phyloP scores from a whole-genome alignment of 495 filamentous ascomycete genomes.

The Annulohypoxylon stygium region DNA sequence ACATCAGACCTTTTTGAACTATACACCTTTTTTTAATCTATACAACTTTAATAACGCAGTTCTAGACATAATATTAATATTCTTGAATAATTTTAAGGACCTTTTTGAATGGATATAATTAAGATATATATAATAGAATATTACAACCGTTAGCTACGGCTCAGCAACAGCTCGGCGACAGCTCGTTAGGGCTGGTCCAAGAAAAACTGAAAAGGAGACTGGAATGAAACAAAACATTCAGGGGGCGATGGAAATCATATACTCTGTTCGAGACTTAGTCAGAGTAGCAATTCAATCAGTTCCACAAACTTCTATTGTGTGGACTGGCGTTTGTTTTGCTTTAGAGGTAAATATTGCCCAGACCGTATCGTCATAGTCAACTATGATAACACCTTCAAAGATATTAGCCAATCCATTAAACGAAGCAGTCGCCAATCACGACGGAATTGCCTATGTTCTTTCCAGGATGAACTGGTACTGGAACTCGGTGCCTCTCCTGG shows the following conservation, averaged over 20 bases:
- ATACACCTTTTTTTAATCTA: too few species aligned
- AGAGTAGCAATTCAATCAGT: background rate
- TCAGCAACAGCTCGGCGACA: too few species aligned
- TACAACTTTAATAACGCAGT: too few species aligned
- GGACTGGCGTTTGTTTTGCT: background rate
- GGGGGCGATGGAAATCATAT: background rate
- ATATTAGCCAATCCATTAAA: background rate
- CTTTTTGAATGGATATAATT: too few species aligned
- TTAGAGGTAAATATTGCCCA: background rate
- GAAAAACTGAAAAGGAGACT: background rate
- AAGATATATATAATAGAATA: too few species aligned
- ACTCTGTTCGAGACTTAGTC: background rate
- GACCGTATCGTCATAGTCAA: background rate
- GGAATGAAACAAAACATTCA: background rate
- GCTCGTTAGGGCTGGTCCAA: background rate
- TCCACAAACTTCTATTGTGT: background rate
- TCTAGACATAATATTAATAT: too few species aligned
- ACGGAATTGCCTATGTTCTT: background rate
- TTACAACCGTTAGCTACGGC: too few species aligned
- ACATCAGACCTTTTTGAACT: too few species aligned
- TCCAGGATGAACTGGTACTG: background rate
- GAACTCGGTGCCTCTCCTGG: background rate
- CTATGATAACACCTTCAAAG: background rate
- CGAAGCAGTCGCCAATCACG: background rate
- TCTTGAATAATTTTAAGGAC: too few species aligned